Evolutionary conservation across 257 asterid genomes (phyloP).

Genomic region (Solanum etuberosum): DNA sequence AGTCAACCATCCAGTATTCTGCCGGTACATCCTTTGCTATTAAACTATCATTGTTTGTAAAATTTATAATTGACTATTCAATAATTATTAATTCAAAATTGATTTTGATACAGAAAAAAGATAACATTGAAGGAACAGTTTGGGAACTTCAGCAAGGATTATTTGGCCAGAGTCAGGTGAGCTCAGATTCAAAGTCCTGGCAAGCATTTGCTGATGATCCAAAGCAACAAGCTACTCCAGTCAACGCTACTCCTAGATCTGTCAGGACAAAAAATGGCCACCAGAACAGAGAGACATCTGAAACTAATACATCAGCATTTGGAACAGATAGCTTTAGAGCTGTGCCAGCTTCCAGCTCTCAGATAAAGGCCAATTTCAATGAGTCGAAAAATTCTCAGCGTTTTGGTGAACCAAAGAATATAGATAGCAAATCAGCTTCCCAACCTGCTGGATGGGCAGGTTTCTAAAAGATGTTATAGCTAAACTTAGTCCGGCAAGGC

Average conservation of each 20-base stretch:
- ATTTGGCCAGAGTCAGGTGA: slow-evolving; percentile 36
- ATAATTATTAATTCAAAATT: neutral
- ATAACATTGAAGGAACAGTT: slow-evolving; percentile 64
- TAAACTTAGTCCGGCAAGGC: neutral
- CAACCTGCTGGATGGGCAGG: slow-evolving; percentile 99
- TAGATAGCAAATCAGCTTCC: slow-evolving; percentile 38
- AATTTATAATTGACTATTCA: neutral
- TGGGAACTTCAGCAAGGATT: slow-evolving; percentile 71
- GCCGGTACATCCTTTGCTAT: slow-evolving; percentile 22
- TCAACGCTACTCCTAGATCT: slow-evolving; percentile 35
- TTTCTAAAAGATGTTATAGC: slow-evolving; percentile 15
- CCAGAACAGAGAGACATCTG: slow-evolving; percentile 33
- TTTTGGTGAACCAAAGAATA: slow-evolving; percentile 39
- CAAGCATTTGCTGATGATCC: slow-evolving; percentile 63
- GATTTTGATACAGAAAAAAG: slow-evolving; percentile 24
- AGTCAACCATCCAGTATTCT: slow-evolving; percentile 36
- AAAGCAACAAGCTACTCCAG: slow-evolving; percentile 24
- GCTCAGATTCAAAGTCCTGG: slow-evolving; percentile 67
- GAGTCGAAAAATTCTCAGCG: slow-evolving; percentile 26
- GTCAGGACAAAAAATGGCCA: slow-evolving; percentile 61
- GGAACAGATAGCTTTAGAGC: slow-evolving; percentile 72
- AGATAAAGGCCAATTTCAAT: slow-evolving; percentile 24
- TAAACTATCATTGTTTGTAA: neutral
- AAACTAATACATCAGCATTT: slow-evolving; percentile 52
- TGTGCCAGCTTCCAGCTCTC: slow-evolving; percentile 44